Evolutionary conservation across 2,329 filamentous ascomycete species (phyloP).

Genomic region (Parasarocladium wereldwijsianum): DNA sequence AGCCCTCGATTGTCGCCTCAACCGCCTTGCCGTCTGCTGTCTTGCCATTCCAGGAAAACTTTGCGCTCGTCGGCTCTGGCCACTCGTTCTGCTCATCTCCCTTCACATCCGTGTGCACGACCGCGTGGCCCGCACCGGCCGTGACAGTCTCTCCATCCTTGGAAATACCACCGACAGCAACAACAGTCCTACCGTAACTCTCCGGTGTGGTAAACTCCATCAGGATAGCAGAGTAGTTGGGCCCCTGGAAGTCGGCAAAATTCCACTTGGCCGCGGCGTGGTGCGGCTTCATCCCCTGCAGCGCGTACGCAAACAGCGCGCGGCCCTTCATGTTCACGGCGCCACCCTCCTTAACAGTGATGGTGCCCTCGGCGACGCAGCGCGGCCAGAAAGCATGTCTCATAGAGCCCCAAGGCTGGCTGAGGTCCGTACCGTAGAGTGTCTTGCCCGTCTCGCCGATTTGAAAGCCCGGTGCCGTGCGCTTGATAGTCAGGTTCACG

Average conservation of each 20-base stretch:
- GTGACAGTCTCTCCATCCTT: slow-evolving; percentile 69
- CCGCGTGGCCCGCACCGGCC: slow-evolving; percentile 51
- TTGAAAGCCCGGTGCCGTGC: slow-evolving; percentile 65
- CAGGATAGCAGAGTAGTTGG: slow-evolving; percentile 72
- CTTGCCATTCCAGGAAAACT: slow-evolving; percentile 65
- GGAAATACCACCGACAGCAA: slow-evolving; percentile 69
- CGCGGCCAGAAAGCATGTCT: slow-evolving; percentile 90
- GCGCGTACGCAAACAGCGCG: slow-evolving; percentile 66
- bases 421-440: slow-evolving; percentile 72
- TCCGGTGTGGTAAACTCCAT: slow-evolving; percentile 95
- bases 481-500: slow-evolving; percentile 74
- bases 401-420: slow-evolving; percentile 84
- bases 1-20: slow-evolving; percentile 53
- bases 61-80: slow-evolving; percentile 68
- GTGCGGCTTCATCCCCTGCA: slow-evolving; percentile 99
- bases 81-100: slow-evolving; percentile 69
- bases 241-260: slow-evolving; percentile 82
- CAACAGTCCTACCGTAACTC: slow-evolving; percentile 75
- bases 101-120: slow-evolving; percentile 53
- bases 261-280: slow-evolving; percentile 89
- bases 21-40: slow-evolving; percentile 62
- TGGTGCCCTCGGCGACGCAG: slow-evolving; percentile 65
- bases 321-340: slow-evolving; percentile 69
- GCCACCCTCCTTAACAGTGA: slow-evolving; percentile 62
- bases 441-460: slow-evolving; percentile 73